These are phyloP conservation scores for Ceratobasidium sp. DNA, from an alignment of 1,284 basidiomycete species.

Conservation along the genomic window DNA sequence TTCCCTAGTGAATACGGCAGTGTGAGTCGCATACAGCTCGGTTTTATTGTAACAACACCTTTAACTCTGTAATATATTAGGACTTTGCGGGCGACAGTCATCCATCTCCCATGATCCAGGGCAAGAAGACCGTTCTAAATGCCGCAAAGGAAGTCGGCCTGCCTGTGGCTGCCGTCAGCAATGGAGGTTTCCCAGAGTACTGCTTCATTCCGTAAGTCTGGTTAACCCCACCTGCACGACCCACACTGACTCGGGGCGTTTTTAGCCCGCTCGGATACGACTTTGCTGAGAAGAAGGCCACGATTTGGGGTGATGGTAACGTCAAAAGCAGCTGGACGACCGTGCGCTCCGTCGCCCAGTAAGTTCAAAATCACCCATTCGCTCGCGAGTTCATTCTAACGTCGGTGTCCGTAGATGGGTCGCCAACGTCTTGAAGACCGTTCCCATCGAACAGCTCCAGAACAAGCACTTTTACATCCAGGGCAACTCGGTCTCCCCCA, in stretches of 20 bases:
- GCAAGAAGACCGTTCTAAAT: slow-evolving; percentile 26
- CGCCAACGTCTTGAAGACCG: slow-evolving; percentile 26
- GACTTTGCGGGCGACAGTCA: slow-evolving; percentile 11
- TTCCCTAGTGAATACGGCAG: slow-evolving; percentile 40
- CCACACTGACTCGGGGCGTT: not conserved
- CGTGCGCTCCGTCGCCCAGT: slow-evolving; percentile 27
- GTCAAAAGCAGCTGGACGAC: slow-evolving; percentile 29
- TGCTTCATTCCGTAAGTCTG: slow-evolving; percentile 36
- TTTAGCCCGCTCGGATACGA: slow-evolving; percentile 20
- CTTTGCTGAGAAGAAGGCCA: slow-evolving; percentile 36
- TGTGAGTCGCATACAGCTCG: slow-evolving; percentile 7
- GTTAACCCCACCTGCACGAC: not conserved
- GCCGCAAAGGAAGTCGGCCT: slow-evolving; percentile 31
- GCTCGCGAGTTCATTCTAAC: not conserved
- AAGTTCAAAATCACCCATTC: not conserved
- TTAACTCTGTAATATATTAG: not conserved
- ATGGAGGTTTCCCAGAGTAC: slow-evolving; percentile 38
- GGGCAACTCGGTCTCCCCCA: slow-evolving; percentile 1
- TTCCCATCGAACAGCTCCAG: slow-evolving; percentile 31
- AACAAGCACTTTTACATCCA: slow-evolving; percentile 34
- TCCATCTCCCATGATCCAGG: slow-evolving; percentile 28
- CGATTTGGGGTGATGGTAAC: slow-evolving; percentile 38
- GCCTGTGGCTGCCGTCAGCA: slow-evolving; percentile 3
- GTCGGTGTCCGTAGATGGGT: slow-evolving; percentile 17
- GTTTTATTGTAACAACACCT: not conserved